These are phyloP conservation scores for Fomitopsis serialis DNA, from an alignment of 768 basidiomycete genomes.

Conservation along the genomic window DNA sequence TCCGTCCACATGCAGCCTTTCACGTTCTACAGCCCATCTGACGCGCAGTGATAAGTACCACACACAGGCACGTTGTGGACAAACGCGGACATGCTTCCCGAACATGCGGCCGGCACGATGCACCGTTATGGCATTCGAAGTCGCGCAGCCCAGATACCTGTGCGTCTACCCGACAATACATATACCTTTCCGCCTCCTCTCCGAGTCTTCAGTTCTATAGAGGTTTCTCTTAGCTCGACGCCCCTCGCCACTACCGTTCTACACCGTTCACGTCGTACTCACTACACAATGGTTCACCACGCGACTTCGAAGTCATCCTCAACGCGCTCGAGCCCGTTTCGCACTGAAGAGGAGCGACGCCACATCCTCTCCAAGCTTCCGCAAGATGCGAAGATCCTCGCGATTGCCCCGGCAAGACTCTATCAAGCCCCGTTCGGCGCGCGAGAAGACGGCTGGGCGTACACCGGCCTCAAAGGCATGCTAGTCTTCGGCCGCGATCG, in stretches of 20 bases:
- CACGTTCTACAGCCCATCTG: background rate
- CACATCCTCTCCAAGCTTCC: conserved; percentile 21
- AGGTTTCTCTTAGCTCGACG: background rate
- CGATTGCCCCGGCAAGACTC: conserved; percentile 50
- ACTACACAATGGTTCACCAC: background rate
- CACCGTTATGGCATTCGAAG: background rate
- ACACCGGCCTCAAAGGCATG: conserved; percentile 53
- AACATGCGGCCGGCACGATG: background rate
- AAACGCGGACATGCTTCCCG: background rate
- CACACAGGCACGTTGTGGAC: background rate
- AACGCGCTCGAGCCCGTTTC: background rate
- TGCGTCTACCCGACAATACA: background rate
- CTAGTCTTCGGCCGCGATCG: conserved; percentile 43
- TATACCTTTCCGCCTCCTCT: background rate
- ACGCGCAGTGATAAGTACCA: background rate
- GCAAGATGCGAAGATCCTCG: conserved; percentile 33
- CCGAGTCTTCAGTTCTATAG: background rate
- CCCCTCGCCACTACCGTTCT: background rate
- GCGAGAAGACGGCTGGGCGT: conserved; percentile 49
- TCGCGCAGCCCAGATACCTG: background rate
- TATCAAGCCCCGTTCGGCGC: conserved; percentile 54
- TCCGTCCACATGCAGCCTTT: background rate
- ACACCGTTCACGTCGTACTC: background rate
- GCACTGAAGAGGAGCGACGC: conserved; percentile 11
- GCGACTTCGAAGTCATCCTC: background rate